Conservation (phyloP, 2,329 filamentous ascomycete species). For the Ophiobolus disseminans region DNA sequence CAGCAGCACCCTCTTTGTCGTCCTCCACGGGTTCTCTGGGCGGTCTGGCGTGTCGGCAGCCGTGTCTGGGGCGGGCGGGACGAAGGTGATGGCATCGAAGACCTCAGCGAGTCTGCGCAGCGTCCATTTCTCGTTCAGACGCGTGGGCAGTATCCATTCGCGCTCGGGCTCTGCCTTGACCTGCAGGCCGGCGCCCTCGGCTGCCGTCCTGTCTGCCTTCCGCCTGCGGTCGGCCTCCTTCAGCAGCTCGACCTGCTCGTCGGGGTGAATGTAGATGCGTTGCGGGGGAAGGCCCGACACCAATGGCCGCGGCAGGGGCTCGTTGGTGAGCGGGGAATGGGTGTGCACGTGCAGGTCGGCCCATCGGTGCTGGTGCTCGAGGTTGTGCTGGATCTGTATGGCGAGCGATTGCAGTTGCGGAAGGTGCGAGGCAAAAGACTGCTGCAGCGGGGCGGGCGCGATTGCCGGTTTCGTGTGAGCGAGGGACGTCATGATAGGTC, state of each 20-base stretch:
- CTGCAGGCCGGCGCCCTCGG: conserved; percentile 51
- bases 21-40: conserved; percentile 51
- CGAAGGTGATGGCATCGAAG: conserved; percentile 64
- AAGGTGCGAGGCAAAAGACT: conserved; percentile 39
- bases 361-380: conserved; percentile 80
- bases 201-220: conserved; percentile 47
- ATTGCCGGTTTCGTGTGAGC: conserved; percentile 32
- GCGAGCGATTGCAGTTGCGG: conserved; percentile 59
- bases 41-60: conserved; percentile 11
- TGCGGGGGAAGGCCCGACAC: conserved; percentile 76
- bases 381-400: conserved; percentile 70
- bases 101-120: conserved; percentile 70
- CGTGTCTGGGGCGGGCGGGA: conserved; percentile 51
- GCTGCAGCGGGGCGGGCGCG: conserved; percentile 42
- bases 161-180: conserved; percentile 52
- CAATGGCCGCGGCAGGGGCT: conserved; percentile 64
- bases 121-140: conserved; percentile 76
- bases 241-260: conserved; percentile 78
- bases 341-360: conserved; percentile 64
- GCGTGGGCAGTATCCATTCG: conserved; percentile 80
- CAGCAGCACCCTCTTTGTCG: conserved; percentile 72
- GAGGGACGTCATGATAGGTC: conserved; percentile 35
- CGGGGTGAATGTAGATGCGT: conserved; percentile 78
- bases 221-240: conserved; percentile 61
- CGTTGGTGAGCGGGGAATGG: conserved; percentile 49